Percentiles rank a stretch among this genome's conserved stretches.
Evolutionary conservation across 1,284 basidiomycete genomes (phyloP).

Genomic region (Takashimella tepidaria): DNA sequence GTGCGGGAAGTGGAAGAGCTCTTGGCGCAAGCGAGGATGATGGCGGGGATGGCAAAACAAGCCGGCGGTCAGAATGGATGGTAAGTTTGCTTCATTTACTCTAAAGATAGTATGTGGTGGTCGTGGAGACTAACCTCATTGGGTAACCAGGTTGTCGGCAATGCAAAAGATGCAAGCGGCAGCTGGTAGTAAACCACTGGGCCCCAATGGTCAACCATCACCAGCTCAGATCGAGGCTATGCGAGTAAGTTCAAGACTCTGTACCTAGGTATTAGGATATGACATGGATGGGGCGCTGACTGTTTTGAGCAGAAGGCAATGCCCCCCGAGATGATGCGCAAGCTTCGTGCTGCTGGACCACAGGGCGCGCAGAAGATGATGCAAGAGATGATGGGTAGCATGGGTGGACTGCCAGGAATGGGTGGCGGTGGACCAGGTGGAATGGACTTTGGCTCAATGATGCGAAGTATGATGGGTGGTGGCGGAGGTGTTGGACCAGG

Average conservation of each 20-base stretch:
- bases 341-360: constrained; percentile 65
- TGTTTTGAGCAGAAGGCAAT: constrained; percentile 61
- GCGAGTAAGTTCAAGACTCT: constrained; percentile 66
- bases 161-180: constrained; percentile 87
- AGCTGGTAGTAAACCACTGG: constrained; percentile 75
- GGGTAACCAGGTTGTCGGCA: constrained; percentile 60
- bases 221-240: constrained; percentile 88
- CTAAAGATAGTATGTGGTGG: too few species aligned
- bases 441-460: constrained; percentile 64
- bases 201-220: constrained; percentile 77
- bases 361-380: constrained; percentile 93
- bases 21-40: constrained; percentile 91
- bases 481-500: constrained; percentile 42
- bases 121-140: too few species aligned
- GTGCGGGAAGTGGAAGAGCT: constrained; percentile 96
- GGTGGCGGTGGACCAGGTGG: constrained; percentile 40
- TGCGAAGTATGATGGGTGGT: constrained; percentile 46
- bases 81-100: constrained; percentile 53
- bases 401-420: constrained; percentile 28
- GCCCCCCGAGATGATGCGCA: constrained; percentile 81
- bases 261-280: too few species aligned
- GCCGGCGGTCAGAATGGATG: constrained; percentile 95
- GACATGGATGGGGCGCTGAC: too few species aligned
- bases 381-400: constrained; percentile 87
- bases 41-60: constrained; percentile 95